phyloP scores from a whole-genome alignment of 257 asterid genomes.

The Gynochthodes officinalis region DNA sequence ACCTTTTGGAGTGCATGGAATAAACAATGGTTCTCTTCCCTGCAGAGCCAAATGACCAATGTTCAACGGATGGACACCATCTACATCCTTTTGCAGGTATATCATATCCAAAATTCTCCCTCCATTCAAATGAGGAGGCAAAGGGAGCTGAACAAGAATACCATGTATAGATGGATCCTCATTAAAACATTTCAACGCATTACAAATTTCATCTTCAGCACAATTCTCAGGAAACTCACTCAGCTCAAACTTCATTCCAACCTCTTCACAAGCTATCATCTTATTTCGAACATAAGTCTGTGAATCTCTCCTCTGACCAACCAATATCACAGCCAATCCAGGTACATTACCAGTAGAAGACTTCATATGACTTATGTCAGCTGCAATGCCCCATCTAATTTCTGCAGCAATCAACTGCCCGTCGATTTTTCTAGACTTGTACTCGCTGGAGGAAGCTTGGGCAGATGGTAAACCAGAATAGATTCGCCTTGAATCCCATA shows the following conservation, averaged over 20 bases:
- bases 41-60: slow-evolving; percentile 27
- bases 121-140: slow-evolving; percentile 51
- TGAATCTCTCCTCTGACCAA: slow-evolving; percentile 79
- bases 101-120: slow-evolving; percentile 23
- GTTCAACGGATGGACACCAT: slow-evolving; percentile 30
- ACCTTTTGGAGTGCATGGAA: slow-evolving; percentile 33
- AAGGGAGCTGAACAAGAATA: slow-evolving; percentile 87
- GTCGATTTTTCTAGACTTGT: slow-evolving; percentile 52
- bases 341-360: slow-evolving; percentile 61
- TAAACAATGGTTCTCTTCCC: slow-evolving; percentile 28
- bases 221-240: slow-evolving; percentile 60
- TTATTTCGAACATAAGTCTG: slow-evolving; percentile 72
- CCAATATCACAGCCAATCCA: slow-evolving; percentile 76
- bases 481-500: slow-evolving; percentile 40
- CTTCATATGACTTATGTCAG: slow-evolving; percentile 65
- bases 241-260: slow-evolving; percentile 59
- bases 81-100: slow-evolving; percentile 28
- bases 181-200: slow-evolving; percentile 51
- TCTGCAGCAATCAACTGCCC: slow-evolving; percentile 62
- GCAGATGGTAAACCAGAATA: slow-evolving; percentile 19
- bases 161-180: slow-evolving; percentile 77
- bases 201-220: slow-evolving; percentile 52
- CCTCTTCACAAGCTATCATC: slow-evolving; percentile 73
- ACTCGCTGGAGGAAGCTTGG: slow-evolving; percentile 26
- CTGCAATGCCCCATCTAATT: slow-evolving; percentile 63